Evolutionary conservation across 352 stramenopile species (phyloP).

Genomic region (Globisporangium cylindrosporum): DNA sequence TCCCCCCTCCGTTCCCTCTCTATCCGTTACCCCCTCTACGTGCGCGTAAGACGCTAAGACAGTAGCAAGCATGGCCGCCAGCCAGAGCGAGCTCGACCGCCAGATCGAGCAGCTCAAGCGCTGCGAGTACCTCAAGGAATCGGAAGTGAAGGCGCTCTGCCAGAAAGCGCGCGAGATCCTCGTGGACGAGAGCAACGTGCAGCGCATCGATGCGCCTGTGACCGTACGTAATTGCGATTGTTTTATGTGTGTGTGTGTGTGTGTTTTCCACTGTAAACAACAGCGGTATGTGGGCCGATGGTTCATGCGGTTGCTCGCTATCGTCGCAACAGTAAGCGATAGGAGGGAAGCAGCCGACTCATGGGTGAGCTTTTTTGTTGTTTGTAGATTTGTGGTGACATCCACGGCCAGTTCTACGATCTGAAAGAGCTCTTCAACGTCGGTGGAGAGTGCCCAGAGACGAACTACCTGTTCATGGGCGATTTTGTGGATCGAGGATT

Average conservation of each 20-base stretch:
- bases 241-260: not conserved
- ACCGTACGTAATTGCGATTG: constrained; percentile 80
- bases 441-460: constrained; percentile 96
- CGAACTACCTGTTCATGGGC: constrained; percentile 99
- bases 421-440: constrained; percentile 98
- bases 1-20: not conserved
- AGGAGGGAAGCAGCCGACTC: not conserved
- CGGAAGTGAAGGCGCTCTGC: constrained; percentile 97
- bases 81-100: constrained; percentile 82
- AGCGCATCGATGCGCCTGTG: constrained; percentile 97
- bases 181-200: constrained; percentile 99
- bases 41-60: not conserved
- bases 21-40: not conserved
- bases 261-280: not conserved
- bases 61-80: constrained; percentile 52
- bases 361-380: constrained; percentile 4
- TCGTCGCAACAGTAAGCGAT: not conserved
- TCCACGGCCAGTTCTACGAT: constrained; percentile 99
- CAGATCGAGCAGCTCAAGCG: constrained; percentile 91
- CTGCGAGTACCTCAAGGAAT: constrained; percentile 99
- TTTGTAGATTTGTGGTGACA: constrained; percentile 97
- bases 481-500: constrained; percentile 99
- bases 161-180: constrained; percentile 98
- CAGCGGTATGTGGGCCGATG: not conserved
- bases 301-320: not conserved